phyloP scores from a whole-genome alignment of 163 green algal species.

The Volvox carteri region DNA sequence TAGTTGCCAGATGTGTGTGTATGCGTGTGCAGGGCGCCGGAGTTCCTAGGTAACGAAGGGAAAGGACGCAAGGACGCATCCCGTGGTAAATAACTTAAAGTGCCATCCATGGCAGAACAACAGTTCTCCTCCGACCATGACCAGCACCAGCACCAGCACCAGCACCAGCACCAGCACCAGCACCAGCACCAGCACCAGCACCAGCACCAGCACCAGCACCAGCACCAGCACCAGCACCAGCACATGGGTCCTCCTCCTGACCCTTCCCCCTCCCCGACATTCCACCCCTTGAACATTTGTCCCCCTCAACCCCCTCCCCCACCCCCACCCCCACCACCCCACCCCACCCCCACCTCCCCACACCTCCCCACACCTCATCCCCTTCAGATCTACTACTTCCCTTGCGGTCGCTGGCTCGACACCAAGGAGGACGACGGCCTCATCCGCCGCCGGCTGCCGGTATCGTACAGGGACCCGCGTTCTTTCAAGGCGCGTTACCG shows the following conservation, averaged over 20 bases:
- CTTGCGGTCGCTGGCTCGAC: conserved; percentile 73
- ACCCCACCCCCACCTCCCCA: not conserved
- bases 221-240: too few species aligned
- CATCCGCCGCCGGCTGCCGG: conserved; percentile 52
- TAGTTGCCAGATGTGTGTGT: too few species aligned
- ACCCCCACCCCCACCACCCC: not conserved
- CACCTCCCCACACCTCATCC: not conserved
- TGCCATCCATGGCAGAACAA: too few species aligned
- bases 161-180: too few species aligned
- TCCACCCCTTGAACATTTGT: not conserved
- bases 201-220: too few species aligned
- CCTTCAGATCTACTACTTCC: conserved; percentile 70
- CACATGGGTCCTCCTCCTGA: not conserved
- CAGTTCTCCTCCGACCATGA: too few species aligned
- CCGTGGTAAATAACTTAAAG: too few species aligned
- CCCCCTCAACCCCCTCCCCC: not conserved
- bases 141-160: too few species aligned
- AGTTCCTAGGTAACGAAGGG: too few species aligned
- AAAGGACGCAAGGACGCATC: not conserved
- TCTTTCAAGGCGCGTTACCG: conserved; percentile 62
- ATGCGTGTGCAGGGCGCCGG: too few species aligned
- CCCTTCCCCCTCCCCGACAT: not conserved
- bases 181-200: too few species aligned
- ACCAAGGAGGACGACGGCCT: conserved; percentile 64
- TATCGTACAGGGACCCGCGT: conserved; percentile 59